Evolutionary conservation across 1,284 basidiomycete species (phyloP), one percentile per base, ranked within the genome.

Genomic region (Tranzscheliella williamsii): DNA sequence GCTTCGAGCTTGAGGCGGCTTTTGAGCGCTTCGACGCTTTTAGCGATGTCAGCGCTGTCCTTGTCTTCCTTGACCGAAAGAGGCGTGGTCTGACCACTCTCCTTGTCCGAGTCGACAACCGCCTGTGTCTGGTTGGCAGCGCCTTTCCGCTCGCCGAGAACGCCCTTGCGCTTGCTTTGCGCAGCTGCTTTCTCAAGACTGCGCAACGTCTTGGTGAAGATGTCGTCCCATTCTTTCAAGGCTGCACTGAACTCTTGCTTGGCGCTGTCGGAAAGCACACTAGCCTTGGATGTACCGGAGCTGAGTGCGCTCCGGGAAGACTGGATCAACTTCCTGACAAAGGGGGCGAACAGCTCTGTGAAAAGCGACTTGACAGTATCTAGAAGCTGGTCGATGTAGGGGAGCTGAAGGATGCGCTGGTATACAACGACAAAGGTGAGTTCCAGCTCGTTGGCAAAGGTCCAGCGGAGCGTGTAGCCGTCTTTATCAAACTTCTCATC

Each of bases 361-460:
- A 77, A 77, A 16, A 57, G 52, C 5, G 44, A 51, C 24, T 66
- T 56, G 20, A 75, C 60, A 4, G 51, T 42, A 12, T 60, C 63
- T 31, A 77, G 61, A 5, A 98, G 85, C 36, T 91, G 87, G 0
- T 94, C 90, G 47, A 97, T 87, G 76, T 98, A 98, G 8, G 90
- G 87, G 20, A 99, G 83, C 63, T 95, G 93, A 13, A 99, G 83
- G 54, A 99, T 92, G 35, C 94, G 89, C 74, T 97, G 94, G 80
- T 96, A 96, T 39, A 93, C 91, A 42, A 72, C 74, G 27, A 75
- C 62, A 45, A 75, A 75, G 27, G 60, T 61, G 23, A 73, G 55
- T 12, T 72, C 72, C n/a, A 68, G 63, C 42, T 73, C 68, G 64
- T 75, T 76, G 3, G 70, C 66, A 32, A 72, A 64, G 8, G 64